These are phyloP conservation scores for Scedosporium minutisporum DNA, from an alignment of 2,329 filamentous ascomycete genomes.

Conservation along the genomic window DNA sequence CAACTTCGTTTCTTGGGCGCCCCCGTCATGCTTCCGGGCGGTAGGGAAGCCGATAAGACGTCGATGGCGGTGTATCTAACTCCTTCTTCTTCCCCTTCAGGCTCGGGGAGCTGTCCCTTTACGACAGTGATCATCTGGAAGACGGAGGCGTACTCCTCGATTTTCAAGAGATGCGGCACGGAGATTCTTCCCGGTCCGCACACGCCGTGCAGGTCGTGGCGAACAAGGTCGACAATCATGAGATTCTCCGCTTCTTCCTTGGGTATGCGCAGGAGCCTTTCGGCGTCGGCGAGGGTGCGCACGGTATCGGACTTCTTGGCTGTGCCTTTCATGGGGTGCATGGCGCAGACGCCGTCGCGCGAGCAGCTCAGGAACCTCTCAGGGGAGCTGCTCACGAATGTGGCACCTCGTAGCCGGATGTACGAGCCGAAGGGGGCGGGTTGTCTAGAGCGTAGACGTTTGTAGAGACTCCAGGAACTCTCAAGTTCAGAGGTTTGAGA, in stretches of 20 bases:
- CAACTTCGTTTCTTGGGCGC: constrained; percentile 91
- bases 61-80: constrained; percentile 53
- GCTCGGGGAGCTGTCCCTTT: constrained; percentile 50
- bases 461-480: constrained; percentile 62
- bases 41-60: constrained; percentile 66
- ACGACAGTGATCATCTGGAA: constrained; percentile 89
- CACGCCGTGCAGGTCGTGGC: constrained; percentile 83
- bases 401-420: constrained; percentile 57
- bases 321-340: constrained; percentile 94
- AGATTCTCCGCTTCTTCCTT: constrained; percentile 95
- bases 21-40: constrained; percentile 92
- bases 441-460: constrained; percentile 58
- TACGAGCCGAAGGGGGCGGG: constrained; percentile 82
- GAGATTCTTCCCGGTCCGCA: constrained; percentile 63
- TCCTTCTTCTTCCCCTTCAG: neutral
- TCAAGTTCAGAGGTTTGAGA: constrained; percentile 6
- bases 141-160: constrained; percentile 86
- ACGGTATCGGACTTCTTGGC: constrained; percentile 64
- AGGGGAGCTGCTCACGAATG: constrained; percentile 73
- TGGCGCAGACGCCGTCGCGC: constrained; percentile 52
- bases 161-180: constrained; percentile 70
- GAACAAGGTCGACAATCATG: constrained; percentile 96
- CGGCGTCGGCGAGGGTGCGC: constrained; percentile 62
- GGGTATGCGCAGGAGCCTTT: constrained; percentile 61
- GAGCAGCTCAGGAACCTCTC: constrained; percentile 70